phyloP scores from a whole-genome alignment of 805 yeast genomes.

The Clavispora vitiphila region DNA sequence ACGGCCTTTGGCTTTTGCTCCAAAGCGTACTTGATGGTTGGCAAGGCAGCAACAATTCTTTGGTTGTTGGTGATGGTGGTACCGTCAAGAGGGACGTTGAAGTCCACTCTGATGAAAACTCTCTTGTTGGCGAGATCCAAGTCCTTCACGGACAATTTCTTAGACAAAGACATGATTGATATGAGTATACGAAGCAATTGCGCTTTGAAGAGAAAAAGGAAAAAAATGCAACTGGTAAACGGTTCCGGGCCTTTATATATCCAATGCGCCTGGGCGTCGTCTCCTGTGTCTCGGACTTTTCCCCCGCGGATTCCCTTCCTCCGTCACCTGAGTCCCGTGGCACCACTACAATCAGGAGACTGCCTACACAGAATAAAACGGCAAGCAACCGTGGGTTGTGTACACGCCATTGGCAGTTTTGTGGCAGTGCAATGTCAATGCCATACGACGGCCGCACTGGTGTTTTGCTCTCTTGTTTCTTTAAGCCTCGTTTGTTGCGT shows the following conservation, averaged over 20 bases:
- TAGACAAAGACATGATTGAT: constrained; percentile 77
- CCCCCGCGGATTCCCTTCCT: constrained; percentile 1
- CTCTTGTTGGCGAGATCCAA: constrained; percentile 82
- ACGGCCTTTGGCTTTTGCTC: constrained; percentile 89
- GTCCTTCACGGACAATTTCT: constrained; percentile 90
- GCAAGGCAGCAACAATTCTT: constrained; percentile 98
- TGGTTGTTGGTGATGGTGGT: constrained; percentile 97
- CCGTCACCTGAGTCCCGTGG: constrained; percentile 5
- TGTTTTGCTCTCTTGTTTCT: no score
- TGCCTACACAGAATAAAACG: background rate
- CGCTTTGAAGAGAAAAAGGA: background rate
- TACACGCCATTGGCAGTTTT: no score
- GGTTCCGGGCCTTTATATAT: background rate
- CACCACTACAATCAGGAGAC: background rate
- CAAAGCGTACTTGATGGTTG: constrained; percentile 93
- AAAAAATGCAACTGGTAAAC: no score
- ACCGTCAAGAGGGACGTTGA: constrained; percentile 94
- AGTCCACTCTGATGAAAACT: constrained; percentile 98
- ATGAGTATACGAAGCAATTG: constrained; percentile 1
- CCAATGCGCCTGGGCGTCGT: constrained; percentile 1
- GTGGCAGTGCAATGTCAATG: no score
- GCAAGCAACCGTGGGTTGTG: no score
- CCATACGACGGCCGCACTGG: no score
- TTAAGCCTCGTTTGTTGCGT: background rate
- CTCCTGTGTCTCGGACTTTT: constrained; percentile 5